Conservation (phyloP, 352 stramenopile genomes). For the Saprolegnia diclina region DNA sequence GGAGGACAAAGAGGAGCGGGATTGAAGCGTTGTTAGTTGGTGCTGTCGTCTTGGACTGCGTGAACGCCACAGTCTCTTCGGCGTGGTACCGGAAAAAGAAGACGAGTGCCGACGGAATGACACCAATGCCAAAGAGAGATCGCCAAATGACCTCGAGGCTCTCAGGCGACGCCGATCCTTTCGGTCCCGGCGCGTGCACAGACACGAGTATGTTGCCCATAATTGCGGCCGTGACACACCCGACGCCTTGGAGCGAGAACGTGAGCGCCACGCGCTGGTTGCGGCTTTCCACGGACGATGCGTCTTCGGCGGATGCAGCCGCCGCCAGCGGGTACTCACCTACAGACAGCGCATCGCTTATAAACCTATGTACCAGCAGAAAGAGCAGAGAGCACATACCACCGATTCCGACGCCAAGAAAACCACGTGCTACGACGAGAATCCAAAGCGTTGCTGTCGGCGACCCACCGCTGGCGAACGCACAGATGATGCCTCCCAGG, state of each 20-base stretch:
- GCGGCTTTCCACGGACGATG: conserved; percentile 37
- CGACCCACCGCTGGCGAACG: conserved; percentile 43
- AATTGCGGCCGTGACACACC: conserved; percentile 47
- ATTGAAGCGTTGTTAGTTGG: conserved; percentile 1
- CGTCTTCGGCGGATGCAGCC: conserved; percentile 47
- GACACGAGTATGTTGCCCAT: conserved; percentile 57
- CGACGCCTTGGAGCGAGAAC: conserved; percentile 61
- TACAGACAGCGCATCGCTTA: conserved; percentile 36
- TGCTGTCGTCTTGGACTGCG: conserved; percentile 28
- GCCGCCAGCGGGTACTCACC: conserved; percentile 48
- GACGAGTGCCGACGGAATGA: conserved; percentile 52
- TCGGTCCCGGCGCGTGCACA: conserved; percentile 36
- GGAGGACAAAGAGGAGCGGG: conserved; percentile 22
- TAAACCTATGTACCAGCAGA: conserved; percentile 8
- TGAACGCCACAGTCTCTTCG: conserved; percentile 50
- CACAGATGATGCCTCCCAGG: conserved; percentile 56
- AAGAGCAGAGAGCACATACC: background rate
- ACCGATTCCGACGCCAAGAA: conserved; percentile 55
- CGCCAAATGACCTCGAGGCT: conserved; percentile 63
- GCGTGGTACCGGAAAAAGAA: conserved; percentile 58
- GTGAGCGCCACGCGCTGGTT: conserved; percentile 48
- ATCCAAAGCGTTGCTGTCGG: conserved; percentile 48
- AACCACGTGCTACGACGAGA: conserved; percentile 47
- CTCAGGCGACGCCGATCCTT: conserved; percentile 35
- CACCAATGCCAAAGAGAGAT: conserved; percentile 52